Evolutionary conservation across 306 rosid genomes (phyloP).

Genomic region (Echinosophora koreensis): DNA sequence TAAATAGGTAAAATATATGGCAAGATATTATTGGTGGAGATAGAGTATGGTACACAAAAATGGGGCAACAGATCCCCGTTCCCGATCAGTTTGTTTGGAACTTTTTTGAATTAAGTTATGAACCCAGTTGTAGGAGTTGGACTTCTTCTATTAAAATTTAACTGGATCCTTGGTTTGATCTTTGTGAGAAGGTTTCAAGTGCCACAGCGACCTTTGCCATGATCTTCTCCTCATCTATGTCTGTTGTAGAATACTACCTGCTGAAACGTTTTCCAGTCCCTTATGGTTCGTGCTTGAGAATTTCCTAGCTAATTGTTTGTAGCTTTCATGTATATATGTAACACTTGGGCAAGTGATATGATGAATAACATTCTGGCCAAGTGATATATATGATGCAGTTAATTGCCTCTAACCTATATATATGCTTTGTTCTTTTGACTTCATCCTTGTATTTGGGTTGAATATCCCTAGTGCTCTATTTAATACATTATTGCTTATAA

Average conservation of each 20-base stretch:
- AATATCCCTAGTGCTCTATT: too few relatives aligned
- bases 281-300: slow-evolving; percentile 56
- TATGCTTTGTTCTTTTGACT: too few relatives aligned
- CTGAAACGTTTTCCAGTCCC: slow-evolving; percentile 81
- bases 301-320: background rate
- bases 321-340: background rate
- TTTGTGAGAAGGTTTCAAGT: slow-evolving; percentile 68
- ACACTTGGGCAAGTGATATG: background rate
- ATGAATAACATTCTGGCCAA: background rate
- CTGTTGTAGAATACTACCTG: slow-evolving; percentile 79
- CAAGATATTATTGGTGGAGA: too few relatives aligned
- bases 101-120: too few relatives aligned
- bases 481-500: too few relatives aligned
- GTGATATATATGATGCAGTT: background rate
- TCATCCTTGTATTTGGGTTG: too few relatives aligned
- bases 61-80: too few relatives aligned
- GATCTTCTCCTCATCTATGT: slow-evolving; percentile 85
- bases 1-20: too few relatives aligned
- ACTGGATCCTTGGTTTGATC: background rate
- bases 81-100: too few relatives aligned
- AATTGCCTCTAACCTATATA: background rate
- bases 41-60: too few relatives aligned
- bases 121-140: too few relatives aligned
- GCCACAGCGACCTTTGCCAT: slow-evolving; percentile 82
- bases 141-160: too few relatives aligned